Evolutionary conservation across 148 eudicot genomes (phyloP).

Genomic region (Persicaria tinctoria): DNA sequence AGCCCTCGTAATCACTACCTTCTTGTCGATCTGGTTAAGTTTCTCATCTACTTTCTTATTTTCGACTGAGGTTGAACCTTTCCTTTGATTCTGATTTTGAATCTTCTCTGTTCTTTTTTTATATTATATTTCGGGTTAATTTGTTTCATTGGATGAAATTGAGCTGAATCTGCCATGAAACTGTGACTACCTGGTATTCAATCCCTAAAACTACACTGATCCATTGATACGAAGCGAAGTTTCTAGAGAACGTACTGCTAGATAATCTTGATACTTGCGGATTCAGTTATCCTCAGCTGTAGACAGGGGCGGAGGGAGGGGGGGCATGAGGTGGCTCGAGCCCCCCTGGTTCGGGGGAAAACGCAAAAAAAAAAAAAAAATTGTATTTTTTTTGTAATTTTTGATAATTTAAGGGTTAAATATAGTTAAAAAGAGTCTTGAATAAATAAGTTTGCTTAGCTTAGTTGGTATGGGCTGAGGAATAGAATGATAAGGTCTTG

Average conservation of each 20-base stretch:
- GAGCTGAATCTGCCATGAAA: not conserved
- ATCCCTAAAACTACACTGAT: not conserved
- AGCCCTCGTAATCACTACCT: too few species aligned
- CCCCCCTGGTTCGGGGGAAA: too few species aligned
- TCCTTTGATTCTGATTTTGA: not conserved
- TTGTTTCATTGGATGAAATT: not conserved
- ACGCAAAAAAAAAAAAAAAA: too few species aligned
- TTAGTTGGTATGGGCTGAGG: too few species aligned
- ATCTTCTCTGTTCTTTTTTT: not conserved
- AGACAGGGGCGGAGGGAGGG: too few species aligned
- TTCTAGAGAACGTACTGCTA: not conserved
- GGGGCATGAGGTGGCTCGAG: too few species aligned
- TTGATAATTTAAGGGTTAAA: too few species aligned
- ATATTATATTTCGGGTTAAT: too few species aligned
- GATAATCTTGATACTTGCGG: not conserved
- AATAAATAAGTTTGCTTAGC: too few species aligned
- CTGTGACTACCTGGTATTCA: not conserved
- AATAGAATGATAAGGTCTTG: too few species aligned
- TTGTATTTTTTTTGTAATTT: too few species aligned
- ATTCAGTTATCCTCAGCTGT: not conserved
- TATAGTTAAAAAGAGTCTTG: too few species aligned
- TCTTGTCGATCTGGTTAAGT: not conserved
- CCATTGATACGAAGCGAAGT: not conserved
- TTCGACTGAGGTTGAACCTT: not conserved
- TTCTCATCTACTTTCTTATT: not conserved